Evolutionary conservation across 2,329 filamentous ascomycete genomes (phyloP), one percentile per base, ranked within the genome.

Genomic region (Microcera coccophila): DNA sequence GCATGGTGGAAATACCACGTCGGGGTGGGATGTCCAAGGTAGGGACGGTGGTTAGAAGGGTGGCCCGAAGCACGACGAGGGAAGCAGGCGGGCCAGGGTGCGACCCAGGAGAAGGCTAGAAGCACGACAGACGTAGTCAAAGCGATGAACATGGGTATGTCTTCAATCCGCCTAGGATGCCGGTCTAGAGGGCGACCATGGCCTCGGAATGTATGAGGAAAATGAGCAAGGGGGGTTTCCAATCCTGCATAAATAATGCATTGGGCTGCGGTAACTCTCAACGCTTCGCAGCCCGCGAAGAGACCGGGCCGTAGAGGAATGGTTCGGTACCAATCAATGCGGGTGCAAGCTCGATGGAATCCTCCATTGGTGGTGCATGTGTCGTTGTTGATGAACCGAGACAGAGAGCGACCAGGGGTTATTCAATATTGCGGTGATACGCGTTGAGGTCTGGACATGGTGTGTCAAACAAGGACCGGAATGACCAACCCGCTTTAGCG

Each of bases 11-110:
- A 33, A 35, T 35, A 18, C 33, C 33, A 35, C 33, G 33, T 35
- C 33, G 33, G 16, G 33, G 33, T 35, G 16, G 33, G 33, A 35
- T 20, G 33, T 19, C n/a, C 33, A 35, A 35, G 33, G 33, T 10
- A 35, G n/a, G n/a, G n/a, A n/a, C n/a, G n/a, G n/a, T 17, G 33
- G 33, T 20, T 15, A 35, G 20, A 35, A 17, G 33, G 33, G 33
- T 15, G 16, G 5, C 16, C 33, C 15, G 33, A 15, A 19, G 33
- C 16, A 20, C 7, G 33, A 17, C 33, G 15, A 11, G 17, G 33
- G 12, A 35, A n/a, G n/a, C n/a, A n/a, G n/a, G n/a, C n/a, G n/a
- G n/a, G 17, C 33, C 8, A n/a, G 33, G 33, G 33, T 18, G 16
- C n/a, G n/a, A n/a, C 33, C 33, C 33, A 16, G 33, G 16, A 28